Percentiles rank a stretch among this genome's conserved stretches.
Evolutionary conservation across 192 early-diverging fungal species (phyloP).

Genomic region (Backusella parvicylindrica): DNA sequence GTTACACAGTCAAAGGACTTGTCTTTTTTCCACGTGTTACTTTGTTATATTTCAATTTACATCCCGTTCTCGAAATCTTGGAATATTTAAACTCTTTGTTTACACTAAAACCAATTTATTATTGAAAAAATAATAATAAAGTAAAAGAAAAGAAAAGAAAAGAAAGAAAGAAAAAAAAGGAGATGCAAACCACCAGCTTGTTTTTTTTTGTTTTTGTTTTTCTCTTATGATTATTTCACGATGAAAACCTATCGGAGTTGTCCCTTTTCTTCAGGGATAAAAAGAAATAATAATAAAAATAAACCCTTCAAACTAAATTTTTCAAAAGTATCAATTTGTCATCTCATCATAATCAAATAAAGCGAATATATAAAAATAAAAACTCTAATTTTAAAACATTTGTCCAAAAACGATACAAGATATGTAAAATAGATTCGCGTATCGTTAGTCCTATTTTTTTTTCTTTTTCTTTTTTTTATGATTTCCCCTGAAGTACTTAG

Average conservation of each 20-base stretch:
- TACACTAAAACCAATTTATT: background rate
- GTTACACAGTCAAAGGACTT: background rate
- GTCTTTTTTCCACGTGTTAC: background rate
- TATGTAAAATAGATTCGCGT: background rate
- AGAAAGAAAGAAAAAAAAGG: background rate
- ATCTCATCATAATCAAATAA: background rate
- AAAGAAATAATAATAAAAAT: background rate
- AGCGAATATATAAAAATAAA: background rate
- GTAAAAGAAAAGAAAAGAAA: background rate
- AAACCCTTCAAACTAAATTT: background rate
- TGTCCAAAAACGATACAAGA: background rate
- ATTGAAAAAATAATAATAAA: background rate
- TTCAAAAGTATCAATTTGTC: background rate
- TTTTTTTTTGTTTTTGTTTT: background rate
- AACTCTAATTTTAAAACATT: background rate
- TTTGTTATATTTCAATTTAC: background rate
- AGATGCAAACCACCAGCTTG: background rate
- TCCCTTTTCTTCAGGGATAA: conserved; percentile 1
- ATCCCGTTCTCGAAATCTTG: background rate
- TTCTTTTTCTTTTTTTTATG: background rate
- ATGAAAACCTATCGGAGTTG: background rate
- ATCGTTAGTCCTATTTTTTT: background rate
- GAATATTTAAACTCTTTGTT: background rate
- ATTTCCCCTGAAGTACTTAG: background rate
- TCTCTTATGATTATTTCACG: no score